Conservation (phyloP, 2,329 filamentous ascomycete genomes). For the Emergomyces orientalis region DNA sequence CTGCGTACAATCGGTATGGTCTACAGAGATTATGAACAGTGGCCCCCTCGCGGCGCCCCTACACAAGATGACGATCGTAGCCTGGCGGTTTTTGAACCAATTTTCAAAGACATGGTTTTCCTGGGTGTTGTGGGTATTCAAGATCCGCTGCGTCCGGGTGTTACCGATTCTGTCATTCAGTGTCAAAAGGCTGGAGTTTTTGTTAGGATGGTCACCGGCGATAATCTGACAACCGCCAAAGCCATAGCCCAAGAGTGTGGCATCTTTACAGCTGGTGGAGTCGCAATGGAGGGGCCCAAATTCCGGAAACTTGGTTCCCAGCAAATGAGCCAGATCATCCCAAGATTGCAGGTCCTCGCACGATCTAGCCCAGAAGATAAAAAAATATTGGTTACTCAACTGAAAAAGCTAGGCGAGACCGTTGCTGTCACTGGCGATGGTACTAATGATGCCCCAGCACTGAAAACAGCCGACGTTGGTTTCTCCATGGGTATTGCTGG, state of each 20-base stretch:
- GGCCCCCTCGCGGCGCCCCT: conserved; percentile 51
- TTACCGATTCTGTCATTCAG: conserved; percentile 56
- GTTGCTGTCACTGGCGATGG: conserved; percentile 57
- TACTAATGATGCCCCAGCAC: conserved; percentile 56
- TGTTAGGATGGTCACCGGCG: conserved; percentile 65
- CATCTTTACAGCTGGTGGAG: conserved; percentile 50
- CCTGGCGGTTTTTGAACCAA: conserved; percentile 55
- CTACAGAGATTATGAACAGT: conserved; percentile 61
- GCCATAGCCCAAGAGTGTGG: conserved; percentile 67
- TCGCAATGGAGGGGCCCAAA: conserved; percentile 59
- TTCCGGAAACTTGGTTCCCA: conserved; percentile 53
- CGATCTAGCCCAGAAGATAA: conserved; percentile 60
- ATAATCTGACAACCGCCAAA: conserved; percentile 62
- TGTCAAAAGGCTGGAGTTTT: conserved; percentile 61
- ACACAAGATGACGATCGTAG: conserved; percentile 51
- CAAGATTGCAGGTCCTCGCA: conserved; percentile 53
- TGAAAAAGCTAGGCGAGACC: conserved; percentile 53
- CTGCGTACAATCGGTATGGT: conserved; percentile 66
- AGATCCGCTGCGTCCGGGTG: conserved; percentile 60
- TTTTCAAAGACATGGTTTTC: conserved; percentile 65
- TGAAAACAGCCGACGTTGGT: conserved; percentile 57
- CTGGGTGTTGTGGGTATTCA: conserved; percentile 65
- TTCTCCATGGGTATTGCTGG: conserved; percentile 61
- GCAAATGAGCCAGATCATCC: conserved; percentile 51
- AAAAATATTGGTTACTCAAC: conserved; percentile 51